Evolutionary conservation across 2,329 filamentous ascomycete genomes (phyloP), one percentile per base, ranked within the genome.

Genomic region (Leptodontidium sp.): DNA sequence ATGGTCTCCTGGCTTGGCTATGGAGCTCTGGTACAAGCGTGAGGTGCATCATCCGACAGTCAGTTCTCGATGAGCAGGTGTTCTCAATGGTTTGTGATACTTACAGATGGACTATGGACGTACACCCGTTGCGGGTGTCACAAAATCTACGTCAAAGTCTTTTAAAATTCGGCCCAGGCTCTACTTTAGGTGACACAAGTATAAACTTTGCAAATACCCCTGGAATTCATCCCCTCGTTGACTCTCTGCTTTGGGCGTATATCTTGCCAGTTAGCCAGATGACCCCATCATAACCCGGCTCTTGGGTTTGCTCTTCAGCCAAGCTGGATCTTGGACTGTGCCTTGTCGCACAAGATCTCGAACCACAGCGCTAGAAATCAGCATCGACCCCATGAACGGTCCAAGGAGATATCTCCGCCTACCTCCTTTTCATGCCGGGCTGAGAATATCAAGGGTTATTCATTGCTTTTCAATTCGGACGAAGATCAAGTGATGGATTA

Each of bases 271-370:
- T 24, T 61, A 12, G 26, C 38, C 57, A 26, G 6, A 61, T 57
- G 53, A 57, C n/a, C 17, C 9, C 9, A 17, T 24, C 4, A 24
- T 17, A 61, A 15, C 57, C 57, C 12, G 57, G 35, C 43, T 15
- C 7, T 4, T 45, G 57, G 57, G 21, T 43, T 47, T 38, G 12
- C 29, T 26, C 40, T 40, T 40, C 40, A 12, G 38, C 38, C 11
- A 26, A 15, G n/a, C 35, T 24, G 38, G 38, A 21, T 47, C 57
- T 61, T 61, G 35, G 57, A 45, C 14, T 17, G 3, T 29, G 15
- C n/a, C 12, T 26, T 12, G 45, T 50, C 29, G 52, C 45, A n/a
- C 45, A 63, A 50, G 45, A 63, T 63, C 24, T 29, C n/a, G 12
- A 24, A 43, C 26, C 29, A 14, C 15, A n/a, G 29, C 40, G 24